Evolutionary conservation across 1,139 yeast species (phyloP).

Genomic region (Chernovozyma sophiae-reginae): DNA sequence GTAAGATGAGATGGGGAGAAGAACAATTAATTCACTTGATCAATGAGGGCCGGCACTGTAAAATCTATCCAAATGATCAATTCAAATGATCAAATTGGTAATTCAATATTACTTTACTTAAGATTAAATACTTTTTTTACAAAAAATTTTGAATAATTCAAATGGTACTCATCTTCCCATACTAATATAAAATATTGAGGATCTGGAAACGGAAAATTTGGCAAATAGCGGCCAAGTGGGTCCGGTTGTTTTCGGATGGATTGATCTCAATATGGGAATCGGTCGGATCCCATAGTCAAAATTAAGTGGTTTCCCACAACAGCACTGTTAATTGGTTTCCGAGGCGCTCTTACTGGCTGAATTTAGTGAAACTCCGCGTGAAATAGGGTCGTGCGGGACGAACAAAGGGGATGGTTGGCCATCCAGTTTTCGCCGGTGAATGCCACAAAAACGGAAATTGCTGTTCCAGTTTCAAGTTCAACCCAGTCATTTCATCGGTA

Average conservation of each 20-base stretch:
- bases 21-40: too few relatives aligned
- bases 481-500: too few relatives aligned
- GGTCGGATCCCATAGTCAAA: neutral
- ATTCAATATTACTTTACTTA: too few relatives aligned
- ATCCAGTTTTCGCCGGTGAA: neutral
- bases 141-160: too few relatives aligned
- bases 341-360: neutral
- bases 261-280: neutral
- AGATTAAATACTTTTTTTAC: too few relatives aligned
- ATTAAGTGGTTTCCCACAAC: neutral
- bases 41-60: too few relatives aligned
- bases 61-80: too few relatives aligned
- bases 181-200: neutral
- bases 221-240: neutral
- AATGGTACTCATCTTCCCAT: neutral
- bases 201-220: neutral
- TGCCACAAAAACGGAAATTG: neutral
- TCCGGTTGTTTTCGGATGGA: slow-evolving; percentile 2
- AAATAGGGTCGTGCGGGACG: neutral
- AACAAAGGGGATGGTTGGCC: neutral
- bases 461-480: too few relatives aligned
- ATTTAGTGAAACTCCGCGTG: neutral
- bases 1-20: too few relatives aligned
- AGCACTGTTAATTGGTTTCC: neutral
- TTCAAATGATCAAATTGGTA: too few relatives aligned